Base-by-base conservation (phyloP, 345 rosid species). In the Eucalyptus curtisii region DNA sequence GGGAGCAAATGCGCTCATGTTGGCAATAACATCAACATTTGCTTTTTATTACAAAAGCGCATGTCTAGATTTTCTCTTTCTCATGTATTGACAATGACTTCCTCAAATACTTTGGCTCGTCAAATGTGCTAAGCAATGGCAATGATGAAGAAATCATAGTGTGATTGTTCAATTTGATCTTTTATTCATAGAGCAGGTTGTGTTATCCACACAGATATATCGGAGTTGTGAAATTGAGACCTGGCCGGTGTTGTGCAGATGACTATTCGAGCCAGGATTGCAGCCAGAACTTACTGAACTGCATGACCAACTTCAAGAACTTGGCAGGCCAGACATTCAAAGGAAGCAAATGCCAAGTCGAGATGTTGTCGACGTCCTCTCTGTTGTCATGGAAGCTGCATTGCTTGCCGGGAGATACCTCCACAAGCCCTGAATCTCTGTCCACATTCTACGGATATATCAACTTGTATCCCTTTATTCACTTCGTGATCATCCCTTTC, bases 331-430 rank as follows among this genome's bases (percentile, higher is more conserved):
- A 40, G 11, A 89, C 95, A 47, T 96, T 97, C 48, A 94, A 91
- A 81, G 98, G 99, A 57, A 97, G 93, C 95, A 92, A 87, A 87
- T 97, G 99, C 88, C 90, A 92, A 19, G 94, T 80, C 2, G 89
- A 92, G 91, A 95, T n/a, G 99, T 97, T 22, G 93, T 96, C 87
- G 94, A 92, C 15, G 93, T 95, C 20, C 93, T 96, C 93, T 96
- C 92, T 42, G 42, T 93, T 3, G 98, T 95, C 87, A 96, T 96
- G 94, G 93, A 96, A 47, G 99, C 99, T 19, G 99, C 99, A 88
- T 90, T 96, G 92, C 90, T 96, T 89, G 98, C 99, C 52, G 99
- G 99, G 59, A 94, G 95, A 91, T 91, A 90, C 87, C 88, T 97
- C 85, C 95, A 91, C 3, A 97, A 95, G 93, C 99, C 98, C 13